Percentiles rank a stretch among this genome's conserved stretches.
These are phyloP conservation scores for Trichophyton verrucosum DNA, from an alignment of 2,329 filamentous ascomycete genomes.

Conservation along the genomic window DNA sequence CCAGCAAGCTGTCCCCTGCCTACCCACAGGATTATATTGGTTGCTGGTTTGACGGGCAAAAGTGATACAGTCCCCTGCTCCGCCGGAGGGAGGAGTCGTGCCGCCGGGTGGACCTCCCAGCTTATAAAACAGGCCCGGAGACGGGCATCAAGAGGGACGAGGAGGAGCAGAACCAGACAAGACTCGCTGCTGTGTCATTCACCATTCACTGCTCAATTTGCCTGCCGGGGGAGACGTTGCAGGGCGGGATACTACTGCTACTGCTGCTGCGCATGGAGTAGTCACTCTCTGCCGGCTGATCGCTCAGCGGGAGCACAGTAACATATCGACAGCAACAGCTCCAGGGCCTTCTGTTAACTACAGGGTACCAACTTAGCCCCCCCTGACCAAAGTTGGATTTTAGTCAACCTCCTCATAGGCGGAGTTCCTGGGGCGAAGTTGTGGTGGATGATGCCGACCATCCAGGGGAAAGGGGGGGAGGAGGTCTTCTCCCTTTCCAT, in stretches of 20 bases:
- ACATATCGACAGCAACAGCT: too few relatives aligned
- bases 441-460: background rate
- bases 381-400: background rate
- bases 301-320: too few relatives aligned
- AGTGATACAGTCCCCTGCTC: slow-evolving; percentile 2
- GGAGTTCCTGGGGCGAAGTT: too few relatives aligned
- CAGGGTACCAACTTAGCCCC: background rate
- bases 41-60: background rate
- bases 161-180: background rate
- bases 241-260: too few relatives aligned
- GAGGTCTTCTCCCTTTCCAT: too few relatives aligned
- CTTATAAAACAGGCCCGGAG: too few relatives aligned
- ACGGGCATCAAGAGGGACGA: background rate
- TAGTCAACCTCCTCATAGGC: too few relatives aligned
- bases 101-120: background rate
- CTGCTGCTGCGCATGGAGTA: too few relatives aligned
- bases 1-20: background rate
- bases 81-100: background rate
- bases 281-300: too few relatives aligned
- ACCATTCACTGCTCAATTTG: too few relatives aligned
- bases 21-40: background rate
- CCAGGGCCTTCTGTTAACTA: background rate
- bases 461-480: background rate
- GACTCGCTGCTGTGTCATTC: background rate
- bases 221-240: too few relatives aligned